These are phyloP conservation scores for Ilex aquifolium DNA, from an alignment of 257 asterid species.

Conservation along the genomic window DNA sequence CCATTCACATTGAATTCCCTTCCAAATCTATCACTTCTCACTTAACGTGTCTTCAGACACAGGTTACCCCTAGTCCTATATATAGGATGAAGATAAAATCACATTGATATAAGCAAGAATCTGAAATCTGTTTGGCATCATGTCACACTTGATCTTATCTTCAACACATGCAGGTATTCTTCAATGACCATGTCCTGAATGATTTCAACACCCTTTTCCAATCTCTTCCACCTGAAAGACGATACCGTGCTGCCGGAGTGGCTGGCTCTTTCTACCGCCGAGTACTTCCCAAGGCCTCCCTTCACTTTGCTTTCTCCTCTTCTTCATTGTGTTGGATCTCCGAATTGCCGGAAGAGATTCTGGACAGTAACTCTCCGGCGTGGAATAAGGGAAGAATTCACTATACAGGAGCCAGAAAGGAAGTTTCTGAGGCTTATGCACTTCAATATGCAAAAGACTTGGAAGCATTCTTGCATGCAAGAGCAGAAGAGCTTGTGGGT, in stretches of 20 bases:
- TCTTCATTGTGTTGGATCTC: constrained; percentile 48
- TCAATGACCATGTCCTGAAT: not conserved
- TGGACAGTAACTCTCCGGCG: constrained; percentile 19
- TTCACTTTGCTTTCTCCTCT: constrained; percentile 39
- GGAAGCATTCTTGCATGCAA: constrained; percentile 24
- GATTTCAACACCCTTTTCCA: not conserved
- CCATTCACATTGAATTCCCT: too few species aligned
- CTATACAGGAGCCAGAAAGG: constrained; percentile 24
- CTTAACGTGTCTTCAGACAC: too few species aligned
- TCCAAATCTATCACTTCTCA: too few species aligned
- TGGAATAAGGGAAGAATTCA: constrained; percentile 38
- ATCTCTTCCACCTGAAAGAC: not conserved
- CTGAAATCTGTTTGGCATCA: too few species aligned
- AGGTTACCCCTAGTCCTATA: too few species aligned
- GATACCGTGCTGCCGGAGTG: not conserved
- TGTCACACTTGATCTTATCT: too few species aligned
- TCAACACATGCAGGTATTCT: not conserved
- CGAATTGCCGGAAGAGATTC: constrained; percentile 30
- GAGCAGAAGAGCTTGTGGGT: constrained; percentile 35
- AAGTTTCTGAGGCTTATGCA: constrained; percentile 31
- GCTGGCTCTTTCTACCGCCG: constrained; percentile 2
- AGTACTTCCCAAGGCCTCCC: constrained; percentile 31
- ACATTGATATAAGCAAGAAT: too few species aligned
- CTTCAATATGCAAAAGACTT: constrained; percentile 29
- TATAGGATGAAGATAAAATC: too few species aligned